Evolutionary conservation across 2,329 filamentous ascomycete genomes (phyloP).

Genomic region (Claviceps africana): DNA sequence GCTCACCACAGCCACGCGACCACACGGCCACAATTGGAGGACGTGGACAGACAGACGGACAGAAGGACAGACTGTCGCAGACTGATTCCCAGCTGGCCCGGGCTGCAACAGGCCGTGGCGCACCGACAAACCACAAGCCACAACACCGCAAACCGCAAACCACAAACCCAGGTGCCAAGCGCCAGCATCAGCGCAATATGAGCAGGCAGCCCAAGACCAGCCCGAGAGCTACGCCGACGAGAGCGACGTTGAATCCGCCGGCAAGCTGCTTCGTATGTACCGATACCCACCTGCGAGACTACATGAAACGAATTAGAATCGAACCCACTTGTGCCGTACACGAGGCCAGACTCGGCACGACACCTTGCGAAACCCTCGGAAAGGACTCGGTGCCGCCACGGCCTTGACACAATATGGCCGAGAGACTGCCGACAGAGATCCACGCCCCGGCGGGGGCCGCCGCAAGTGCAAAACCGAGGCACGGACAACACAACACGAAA

Average conservation of each 20-base stretch:
- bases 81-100: no score
- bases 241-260: no score
- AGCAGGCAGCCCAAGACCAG: background rate
- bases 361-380: background rate
- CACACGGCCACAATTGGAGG: background rate
- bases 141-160: no score
- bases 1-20: background rate
- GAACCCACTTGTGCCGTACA: background rate
- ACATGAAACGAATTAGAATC: background rate
- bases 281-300: background rate
- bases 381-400: background rate
- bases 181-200: background rate
- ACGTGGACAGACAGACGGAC: no score
- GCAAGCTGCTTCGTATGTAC: no score
- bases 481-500: no score
- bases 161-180: background rate
- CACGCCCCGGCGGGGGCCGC: slow-evolving; percentile 2
- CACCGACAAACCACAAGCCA: no score
- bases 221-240: no score
- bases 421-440: slow-evolving; percentile 7
- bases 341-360: background rate
- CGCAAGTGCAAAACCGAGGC: background rate
- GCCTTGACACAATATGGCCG: slow-evolving; percentile 4
- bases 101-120: background rate
- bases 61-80: no score